Evolutionary conservation across 371 early-diverging fungal species (phyloP), one percentile per base, ranked within the genome.

Genomic region (Syncephalis plumigaleata): DNA sequence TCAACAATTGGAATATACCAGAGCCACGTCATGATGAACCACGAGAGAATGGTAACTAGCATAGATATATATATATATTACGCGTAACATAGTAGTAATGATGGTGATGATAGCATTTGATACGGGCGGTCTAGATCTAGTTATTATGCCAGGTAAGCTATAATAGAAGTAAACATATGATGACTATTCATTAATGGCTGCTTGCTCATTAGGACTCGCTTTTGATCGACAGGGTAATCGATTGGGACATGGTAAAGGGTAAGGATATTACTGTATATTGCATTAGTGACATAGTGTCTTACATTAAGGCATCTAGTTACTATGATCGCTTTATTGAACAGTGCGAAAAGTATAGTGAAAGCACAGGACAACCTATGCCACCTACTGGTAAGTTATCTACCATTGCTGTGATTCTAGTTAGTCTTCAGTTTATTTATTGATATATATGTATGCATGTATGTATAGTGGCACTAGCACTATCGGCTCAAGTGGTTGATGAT

Each of bases 211-310:
- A 65, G 70, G 73, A 18, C 55, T 81, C 9, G 78, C 73, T 5
- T 81, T 81, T 62, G 82, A 79, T 53, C 47, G 46, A n/a, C 52
- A 60, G 22, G 63, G 68, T 44, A 73, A 73, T 54, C 59, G 79
- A 23, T 64, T 81, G 39, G 82, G 79, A 3, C 82, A 81, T 50
- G 79, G 82, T 9, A 75, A 75, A 66, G 82, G 82, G 72, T 76
- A 66, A 57, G 46, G 4, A 13, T 13, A 0, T 37, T 2, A 3
- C 26, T 45, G 20, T 45, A n/a, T 25, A 18, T 45, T 3, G 18
- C 7, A 18, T 18, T 23, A 36, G 18, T 25, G 17, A 16, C 9
- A 25, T 18, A 40, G 13, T 15, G 40, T 48, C 26, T 49, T 36
- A 16, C 13, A n/a, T 54, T 18, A 20, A 23, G 26, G 24, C 47